A percentile compares a stretch with the other conserved stretches of the same genome.
phyloP scores from a whole-genome alignment of 2,329 filamentous ascomycete species.

The Sporothrix variecibatus region DNA sequence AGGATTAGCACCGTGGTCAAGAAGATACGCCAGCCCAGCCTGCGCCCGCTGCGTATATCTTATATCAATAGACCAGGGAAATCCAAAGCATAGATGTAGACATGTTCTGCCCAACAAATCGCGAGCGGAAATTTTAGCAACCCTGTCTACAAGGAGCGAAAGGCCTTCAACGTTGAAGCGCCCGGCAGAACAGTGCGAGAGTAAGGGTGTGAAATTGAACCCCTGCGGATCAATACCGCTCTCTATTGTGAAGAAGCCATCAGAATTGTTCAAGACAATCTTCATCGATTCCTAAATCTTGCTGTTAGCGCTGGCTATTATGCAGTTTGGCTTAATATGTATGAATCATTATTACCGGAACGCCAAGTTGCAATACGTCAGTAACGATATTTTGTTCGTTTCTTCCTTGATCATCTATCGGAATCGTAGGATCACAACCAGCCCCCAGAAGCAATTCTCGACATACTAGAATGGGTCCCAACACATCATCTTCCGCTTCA shows the following conservation, averaged over 20 bases:
- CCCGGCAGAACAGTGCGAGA: neutral
- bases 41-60: neutral
- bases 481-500: neutral
- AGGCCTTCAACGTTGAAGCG: neutral
- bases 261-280: neutral
- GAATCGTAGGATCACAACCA: neutral
- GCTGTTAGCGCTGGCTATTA: neutral
- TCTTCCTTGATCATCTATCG: neutral
- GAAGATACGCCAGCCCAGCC: neutral
- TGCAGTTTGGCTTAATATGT: neutral
- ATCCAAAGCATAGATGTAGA: neutral
- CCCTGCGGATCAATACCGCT: constrained; percentile 26
- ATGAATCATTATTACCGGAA: neutral
- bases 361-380: neutral
- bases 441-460: neutral
- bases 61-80: neutral
- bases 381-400: neutral
- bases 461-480: neutral
- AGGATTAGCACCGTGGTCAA: neutral
- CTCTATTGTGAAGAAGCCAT: constrained; percentile 3
- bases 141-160: neutral
- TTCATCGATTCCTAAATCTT: neutral
- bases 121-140: neutral
- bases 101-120: neutral
- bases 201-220: neutral